Evolutionary conservation across 345 rosid species (phyloP).

Genomic region (Psidium guajava): DNA sequence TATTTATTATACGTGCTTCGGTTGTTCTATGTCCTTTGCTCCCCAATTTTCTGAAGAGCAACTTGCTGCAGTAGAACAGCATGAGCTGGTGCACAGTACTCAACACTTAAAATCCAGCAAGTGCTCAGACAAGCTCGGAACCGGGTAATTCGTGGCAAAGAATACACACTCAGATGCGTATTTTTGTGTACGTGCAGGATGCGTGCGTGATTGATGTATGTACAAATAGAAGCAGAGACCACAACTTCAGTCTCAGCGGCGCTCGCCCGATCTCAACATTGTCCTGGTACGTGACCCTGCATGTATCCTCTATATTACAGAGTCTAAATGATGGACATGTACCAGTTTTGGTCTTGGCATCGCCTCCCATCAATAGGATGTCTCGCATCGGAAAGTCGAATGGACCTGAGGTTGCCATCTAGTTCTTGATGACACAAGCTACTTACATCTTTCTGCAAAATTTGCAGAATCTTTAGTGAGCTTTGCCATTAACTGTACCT

Average conservation of each 20-base stretch:
- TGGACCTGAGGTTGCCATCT: background rate
- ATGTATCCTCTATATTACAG: background rate
- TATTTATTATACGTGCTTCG: background rate
- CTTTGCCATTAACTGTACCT: background rate
- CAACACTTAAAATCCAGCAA: background rate
- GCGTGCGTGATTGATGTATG: background rate
- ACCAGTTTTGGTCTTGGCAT: background rate
- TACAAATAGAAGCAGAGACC: background rate
- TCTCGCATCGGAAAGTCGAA: too few species aligned
- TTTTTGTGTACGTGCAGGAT: background rate
- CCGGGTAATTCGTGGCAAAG: background rate
- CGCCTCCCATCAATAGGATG: too few species aligned
- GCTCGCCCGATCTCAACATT: background rate
- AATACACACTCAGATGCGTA: background rate
- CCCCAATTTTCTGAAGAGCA: background rate
- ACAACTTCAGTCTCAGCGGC: background rate
- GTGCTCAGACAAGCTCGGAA: background rate
- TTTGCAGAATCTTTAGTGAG: background rate
- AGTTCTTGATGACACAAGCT: background rate
- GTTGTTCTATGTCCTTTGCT: background rate
- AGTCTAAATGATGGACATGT: background rate
- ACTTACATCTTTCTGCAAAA: background rate
- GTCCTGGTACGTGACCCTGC: background rate
- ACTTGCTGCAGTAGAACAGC: background rate
- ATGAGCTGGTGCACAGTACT: background rate